These are phyloP conservation scores for Lactarius deliciosus DNA, from an alignment of 768 basidiomycete genomes.

Conservation along the genomic window DNA sequence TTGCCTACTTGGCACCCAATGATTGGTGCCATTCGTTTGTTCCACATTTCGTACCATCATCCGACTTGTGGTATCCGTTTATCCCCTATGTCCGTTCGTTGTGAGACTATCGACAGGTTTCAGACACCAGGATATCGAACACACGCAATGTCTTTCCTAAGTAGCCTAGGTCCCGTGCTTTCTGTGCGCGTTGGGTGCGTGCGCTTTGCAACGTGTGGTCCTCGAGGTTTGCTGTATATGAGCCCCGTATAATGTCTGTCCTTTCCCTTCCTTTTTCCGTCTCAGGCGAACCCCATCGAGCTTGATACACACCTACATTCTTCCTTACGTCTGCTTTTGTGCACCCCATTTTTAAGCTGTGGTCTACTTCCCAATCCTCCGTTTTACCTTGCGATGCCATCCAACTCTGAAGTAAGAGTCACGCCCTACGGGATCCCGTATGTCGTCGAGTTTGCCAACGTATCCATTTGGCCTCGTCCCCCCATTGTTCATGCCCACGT, in stretches of 20 bases:
- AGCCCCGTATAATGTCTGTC: slow-evolving; percentile 1
- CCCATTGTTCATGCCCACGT: slow-evolving; percentile 13
- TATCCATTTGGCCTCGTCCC: slow-evolving; percentile 34
- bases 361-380: slow-evolving; percentile 7
- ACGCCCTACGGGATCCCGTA: slow-evolving; percentile 39
- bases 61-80: slow-evolving; percentile 3
- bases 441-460: slow-evolving; percentile 39
- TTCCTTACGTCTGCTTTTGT: slow-evolving; percentile 11
- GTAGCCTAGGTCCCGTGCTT: slow-evolving; percentile 2
- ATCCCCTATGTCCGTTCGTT: background rate
- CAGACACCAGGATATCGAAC: slow-evolving; percentile 2
- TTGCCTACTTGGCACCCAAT: slow-evolving; percentile 6
- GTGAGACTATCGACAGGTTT: background rate
- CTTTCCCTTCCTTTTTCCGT: slow-evolving; percentile 8
- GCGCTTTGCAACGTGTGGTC: slow-evolving; percentile 23
- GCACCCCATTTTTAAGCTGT: slow-evolving; percentile 23
- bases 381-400: slow-evolving; percentile 30
- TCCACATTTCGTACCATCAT: background rate
- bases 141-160: background rate
- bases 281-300: slow-evolving; percentile 15
- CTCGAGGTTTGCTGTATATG: slow-evolving; percentile 24
- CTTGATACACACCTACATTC: slow-evolving; percentile 12
- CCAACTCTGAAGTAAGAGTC: slow-evolving; percentile 34
- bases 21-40: slow-evolving; percentile 13
- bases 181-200: slow-evolving; percentile 9